Conservation (phyloP, 139 green algal genomes). For the Chlorella sp. region DNA sequence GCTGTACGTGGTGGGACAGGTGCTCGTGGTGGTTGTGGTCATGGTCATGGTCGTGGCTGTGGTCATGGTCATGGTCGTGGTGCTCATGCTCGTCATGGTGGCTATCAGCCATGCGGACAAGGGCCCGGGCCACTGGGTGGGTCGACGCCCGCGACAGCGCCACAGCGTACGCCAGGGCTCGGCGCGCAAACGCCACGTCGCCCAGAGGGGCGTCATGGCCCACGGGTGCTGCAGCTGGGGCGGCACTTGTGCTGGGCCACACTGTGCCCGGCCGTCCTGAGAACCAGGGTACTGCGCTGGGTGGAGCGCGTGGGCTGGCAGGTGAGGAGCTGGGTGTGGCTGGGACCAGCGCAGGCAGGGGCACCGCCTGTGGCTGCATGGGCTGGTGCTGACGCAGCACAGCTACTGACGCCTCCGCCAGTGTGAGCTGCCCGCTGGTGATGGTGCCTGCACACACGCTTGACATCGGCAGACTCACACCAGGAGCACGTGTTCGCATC, state of each 20-base stretch:
- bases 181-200: background rate
- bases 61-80: background rate
- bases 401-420: conserved; percentile 41
- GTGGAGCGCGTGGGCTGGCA: no score
- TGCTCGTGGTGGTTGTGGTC: background rate
- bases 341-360: no score
- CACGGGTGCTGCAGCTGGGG: background rate
- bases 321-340: no score
- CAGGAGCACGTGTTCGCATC: no score
- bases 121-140: conserved; percentile 43
- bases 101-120: conserved; percentile 21
- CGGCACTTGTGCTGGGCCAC: background rate
- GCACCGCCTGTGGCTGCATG: no score
- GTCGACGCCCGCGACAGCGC: conserved; percentile 36
- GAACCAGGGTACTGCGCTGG: no score
- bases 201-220: no score
- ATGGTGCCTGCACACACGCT: conserved; percentile 63
- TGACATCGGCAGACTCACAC: no score
- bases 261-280: no score
- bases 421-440: conserved; percentile 62
- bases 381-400: no score
- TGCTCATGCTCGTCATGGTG: no score
- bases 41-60: background rate
- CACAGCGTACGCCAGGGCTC: conserved; percentile 20
- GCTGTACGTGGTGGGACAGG: conserved; percentile 12